Evolutionary conservation across 1,284 basidiomycete species (phyloP), one percentile per base, ranked within the genome.

Genomic region (Leccinum pachyderme): DNA sequence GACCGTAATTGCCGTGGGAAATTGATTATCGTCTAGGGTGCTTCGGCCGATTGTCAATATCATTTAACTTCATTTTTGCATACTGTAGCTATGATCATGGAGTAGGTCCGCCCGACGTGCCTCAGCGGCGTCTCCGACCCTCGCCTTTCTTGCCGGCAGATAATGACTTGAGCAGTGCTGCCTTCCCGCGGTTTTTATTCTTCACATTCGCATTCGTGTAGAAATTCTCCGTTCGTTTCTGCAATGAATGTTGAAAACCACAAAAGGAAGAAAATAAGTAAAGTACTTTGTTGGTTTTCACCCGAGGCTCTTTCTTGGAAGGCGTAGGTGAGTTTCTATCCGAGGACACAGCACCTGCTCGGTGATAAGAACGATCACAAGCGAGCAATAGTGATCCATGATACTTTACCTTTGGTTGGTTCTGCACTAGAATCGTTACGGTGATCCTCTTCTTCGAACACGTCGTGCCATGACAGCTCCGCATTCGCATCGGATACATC

Each of bases 221-320:
- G 79, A 95, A 99, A 77, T 98, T 98, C 56, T 82, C 81, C 15
- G 92, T 85, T 75, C 93, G 95, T 77, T 86, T 88, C 89, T 91
- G 64, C 27, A 62, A 49, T 25, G 5, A 33, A 37, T 39, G 37
- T 72, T 72, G 27, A 69, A 39, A 12, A 39, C 37, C 39, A 27
- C 13, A 48, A 47, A 56, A 0, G 31, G 8, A 15, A 28, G 13
- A 51, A n/a, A 46, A 48, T 18, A 55, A 56, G 53, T 18, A 35
- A 58, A 66, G 47, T 65, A 82, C 86, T 76, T 96, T 97, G 77
- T 87, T 92, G 2, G 94, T 96, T 62, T 83, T 95, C 90, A 94
- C 90, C 24, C 94, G 87, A 28, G 81, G 69, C 61, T 81, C 88
- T 73, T 93, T 93, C 58, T 64, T 74, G 57, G 52, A 61, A 57